Evolutionary conservation across 345 rosid species (phyloP), one percentile per base, ranked within the genome.

Genomic region (Sapria himalayana): DNA sequence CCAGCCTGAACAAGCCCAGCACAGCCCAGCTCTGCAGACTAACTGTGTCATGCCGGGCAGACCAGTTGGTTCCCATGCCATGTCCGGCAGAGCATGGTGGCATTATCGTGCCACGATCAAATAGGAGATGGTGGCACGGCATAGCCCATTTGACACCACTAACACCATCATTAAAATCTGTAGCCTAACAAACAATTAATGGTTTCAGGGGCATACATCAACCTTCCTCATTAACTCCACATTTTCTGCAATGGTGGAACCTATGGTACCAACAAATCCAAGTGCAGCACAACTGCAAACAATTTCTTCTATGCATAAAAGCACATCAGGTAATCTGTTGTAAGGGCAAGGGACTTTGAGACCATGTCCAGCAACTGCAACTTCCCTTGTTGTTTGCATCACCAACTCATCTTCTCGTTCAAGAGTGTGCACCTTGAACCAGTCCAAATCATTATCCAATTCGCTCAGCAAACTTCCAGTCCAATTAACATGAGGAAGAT

Each of bases 281-380:
- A 82, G 72, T n/a, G 95, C 59, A n/a, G 93, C 93, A 46, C 92
- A 89, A 51, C 93, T 81, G 63, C 98, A 79, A 37, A 79, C 64
- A 41, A 71, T 69, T 65, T 89, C 86, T 62, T 82, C 95, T 37
- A 79, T 25, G 63, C 59, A 77, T 4, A 91, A 55, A 22, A 79
- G 73, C n/a, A 71, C 63, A 39, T 84, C 77, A 2, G 64, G 58
- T 23, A 67, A 44, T 54, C 19, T 45, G 37, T 20, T 45, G 19
- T 68, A 60, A 49, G 61, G 24, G 38, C 95, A 78, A 46, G 29
- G 61, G 29, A 53, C 57, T 54, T 62, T 47, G 56, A 69, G 44
- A 25, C 85, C 70, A 39, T 66, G 78, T 21, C 63, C 43, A 1
- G 75, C 67, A 13, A 56, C 54, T 6, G 53, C 63, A 20, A 84